Evolutionary conservation across 2,329 filamentous ascomycete species (phyloP), one percentile per base, ranked within the genome.

Genomic region (Fusarium armeniacum): DNA sequence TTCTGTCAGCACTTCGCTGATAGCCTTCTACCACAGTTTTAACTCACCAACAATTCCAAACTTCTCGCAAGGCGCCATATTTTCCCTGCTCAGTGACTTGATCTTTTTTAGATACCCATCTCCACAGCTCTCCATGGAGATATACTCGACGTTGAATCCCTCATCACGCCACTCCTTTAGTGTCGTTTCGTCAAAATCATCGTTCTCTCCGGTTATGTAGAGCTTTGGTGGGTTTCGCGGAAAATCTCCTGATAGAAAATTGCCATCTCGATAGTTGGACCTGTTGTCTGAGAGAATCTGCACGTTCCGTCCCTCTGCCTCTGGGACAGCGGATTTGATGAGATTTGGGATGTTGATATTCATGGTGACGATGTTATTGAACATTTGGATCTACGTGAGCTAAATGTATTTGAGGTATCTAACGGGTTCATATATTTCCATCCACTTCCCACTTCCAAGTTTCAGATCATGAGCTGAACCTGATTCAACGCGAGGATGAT

Each of bases 101-200:
- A 84, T 70, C 63, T 77, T 81, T 4, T 61, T 58, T 15, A 73
- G 32, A 62, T 82, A 84, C 24, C 78, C 76, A 8, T 77, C 73
- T 6, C 67, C 75, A 5, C 75, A 76, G 12, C 71, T 70, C 9
- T 79, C 81, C 76, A 83, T 78, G 4, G 80, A 71, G 35, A 84
- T 64, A 26, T 84, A 84, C 49, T 80, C 77, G 11, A 82, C 81
- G 11, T 81, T 67, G 58, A 84, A 84, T 0, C 81, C 81, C 58
- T 84, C 83, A 13, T 76, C 77, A 22, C 72, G 75, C 83, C 83
- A 84, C 22, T 81, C 79, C 1, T 59, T 58, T 1, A 84, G 32
- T 0, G 79, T 81, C 0, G 72, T 18, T 4, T 70, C 38, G 61
- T 84, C 83, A 59, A 84, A 84, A 1, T 82, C 79, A 11, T 82